Conservation (phyloP, 352 stramenopile species). For the Elongisporangium senticosum region DNA sequence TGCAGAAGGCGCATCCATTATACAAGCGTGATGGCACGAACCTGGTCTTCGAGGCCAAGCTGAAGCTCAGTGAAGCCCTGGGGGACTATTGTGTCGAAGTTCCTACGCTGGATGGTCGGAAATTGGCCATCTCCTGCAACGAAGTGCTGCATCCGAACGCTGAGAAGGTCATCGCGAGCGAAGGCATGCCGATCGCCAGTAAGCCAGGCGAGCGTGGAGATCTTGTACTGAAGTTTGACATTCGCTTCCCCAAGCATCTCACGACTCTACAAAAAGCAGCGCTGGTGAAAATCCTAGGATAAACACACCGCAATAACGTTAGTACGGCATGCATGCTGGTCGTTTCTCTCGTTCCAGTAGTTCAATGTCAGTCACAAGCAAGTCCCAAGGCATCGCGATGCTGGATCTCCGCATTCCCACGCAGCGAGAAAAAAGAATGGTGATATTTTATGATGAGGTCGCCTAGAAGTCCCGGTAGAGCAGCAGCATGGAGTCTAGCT, state of each 20-base stretch:
- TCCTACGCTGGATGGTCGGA: constrained; percentile 93
- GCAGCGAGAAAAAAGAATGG: not conserved
- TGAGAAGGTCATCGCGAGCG: constrained; percentile 89
- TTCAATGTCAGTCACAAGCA: not conserved
- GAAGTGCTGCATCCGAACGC: constrained; percentile 89
- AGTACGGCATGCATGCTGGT: not conserved
- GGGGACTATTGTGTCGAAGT: constrained; percentile 92
- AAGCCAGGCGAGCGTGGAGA: constrained; percentile 75
- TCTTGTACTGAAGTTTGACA: constrained; percentile 94
- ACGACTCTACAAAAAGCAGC: constrained; percentile 89
- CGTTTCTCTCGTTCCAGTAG: not conserved
- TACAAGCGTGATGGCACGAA: constrained; percentile 92
- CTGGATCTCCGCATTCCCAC: not conserved
- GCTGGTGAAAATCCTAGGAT: constrained; percentile 75
- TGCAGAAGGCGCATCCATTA: constrained; percentile 69
- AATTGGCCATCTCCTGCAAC: constrained; percentile 91
- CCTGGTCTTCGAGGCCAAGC: constrained; percentile 90
- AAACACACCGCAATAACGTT: constrained; percentile 2
- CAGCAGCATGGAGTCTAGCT: constrained; percentile 86
- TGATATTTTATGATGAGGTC: not conserved
- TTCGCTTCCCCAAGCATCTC: constrained; percentile 94
- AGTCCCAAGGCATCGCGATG: not conserved
- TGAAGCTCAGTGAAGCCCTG: constrained; percentile 95
- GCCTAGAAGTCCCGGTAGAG: constrained; percentile 83
- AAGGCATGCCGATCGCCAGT: constrained; percentile 93